A percentile compares a stretch with the other conserved stretches of the same genome.
phyloP scores from a whole-genome alignment of 108 stramenopile genomes.

The Cyclotella kingstonii region DNA sequence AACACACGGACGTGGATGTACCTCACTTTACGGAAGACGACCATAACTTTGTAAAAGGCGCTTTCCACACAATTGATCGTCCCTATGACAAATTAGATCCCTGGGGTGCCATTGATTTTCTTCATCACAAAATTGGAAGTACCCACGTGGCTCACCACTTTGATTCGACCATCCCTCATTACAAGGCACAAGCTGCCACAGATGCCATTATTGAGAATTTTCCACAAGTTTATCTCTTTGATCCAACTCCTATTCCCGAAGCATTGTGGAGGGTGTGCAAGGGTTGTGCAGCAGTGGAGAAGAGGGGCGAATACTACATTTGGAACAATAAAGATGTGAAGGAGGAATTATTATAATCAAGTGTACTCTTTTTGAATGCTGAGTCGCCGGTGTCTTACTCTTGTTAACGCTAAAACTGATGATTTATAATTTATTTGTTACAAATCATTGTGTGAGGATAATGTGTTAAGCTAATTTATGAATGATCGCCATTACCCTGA shows the following conservation, averaged over 20 bases:
- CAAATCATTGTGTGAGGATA: no score
- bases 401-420: no score
- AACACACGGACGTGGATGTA: constrained; percentile 97
- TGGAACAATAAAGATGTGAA: constrained; percentile 78
- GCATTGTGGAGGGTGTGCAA: constrained; percentile 84
- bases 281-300: constrained; percentile 76
- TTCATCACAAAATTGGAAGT: constrained; percentile 95
- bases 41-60: constrained; percentile 94
- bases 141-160: constrained; percentile 98
- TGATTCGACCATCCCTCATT: constrained; percentile 88
- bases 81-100: constrained; percentile 90
- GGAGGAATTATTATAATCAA: constrained; percentile 40
- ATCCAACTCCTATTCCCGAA: constrained; percentile 84
- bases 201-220: constrained; percentile 86
- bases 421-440: no score
- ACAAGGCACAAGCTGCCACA: constrained; percentile 84
- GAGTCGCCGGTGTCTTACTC: no score
- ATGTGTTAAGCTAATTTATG: no score
- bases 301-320: constrained; percentile 71
- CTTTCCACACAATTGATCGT: constrained; percentile 96
- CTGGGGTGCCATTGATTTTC: constrained; percentile 86
- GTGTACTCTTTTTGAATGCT: no score
- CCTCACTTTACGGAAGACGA: constrained; percentile 92
- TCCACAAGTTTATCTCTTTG: constrained; percentile 80
- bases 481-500: no score